Evolutionary conservation across 2,329 filamentous ascomycete genomes (phyloP).

Genomic region (Neopestalotiopsis sp.): DNA sequence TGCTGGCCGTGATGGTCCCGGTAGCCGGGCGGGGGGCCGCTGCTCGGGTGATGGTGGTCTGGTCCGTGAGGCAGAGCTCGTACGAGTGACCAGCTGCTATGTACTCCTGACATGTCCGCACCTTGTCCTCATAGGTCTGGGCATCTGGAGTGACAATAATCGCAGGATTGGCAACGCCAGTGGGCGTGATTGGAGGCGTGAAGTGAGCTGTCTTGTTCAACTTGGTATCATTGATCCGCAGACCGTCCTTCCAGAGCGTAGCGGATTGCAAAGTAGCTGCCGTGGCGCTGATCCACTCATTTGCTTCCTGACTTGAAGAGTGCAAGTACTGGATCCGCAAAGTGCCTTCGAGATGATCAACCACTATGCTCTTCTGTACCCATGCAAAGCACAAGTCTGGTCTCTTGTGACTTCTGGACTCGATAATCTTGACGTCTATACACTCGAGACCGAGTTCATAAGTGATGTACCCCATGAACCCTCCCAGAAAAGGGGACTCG

Average conservation of each 20-base stretch:
- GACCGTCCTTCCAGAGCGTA: slow-evolving; percentile 36
- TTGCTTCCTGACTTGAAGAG: slow-evolving; percentile 39
- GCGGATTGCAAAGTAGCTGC: slow-evolving; percentile 38
- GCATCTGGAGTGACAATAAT: slow-evolving; percentile 46
- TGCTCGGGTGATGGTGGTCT: slow-evolving; percentile 65
- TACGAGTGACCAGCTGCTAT: slow-evolving; percentile 83
- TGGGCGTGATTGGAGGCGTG: slow-evolving; percentile 36
- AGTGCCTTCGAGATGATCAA: slow-evolving; percentile 70
- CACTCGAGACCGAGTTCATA: slow-evolving; percentile 80
- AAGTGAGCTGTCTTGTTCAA: slow-evolving; percentile 24
- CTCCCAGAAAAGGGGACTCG: slow-evolving; percentile 73
- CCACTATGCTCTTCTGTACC: slow-evolving; percentile 76
- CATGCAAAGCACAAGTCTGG: slow-evolving; percentile 80
- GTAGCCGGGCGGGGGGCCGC: slow-evolving; percentile 33
- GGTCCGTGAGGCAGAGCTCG: slow-evolving; percentile 81
- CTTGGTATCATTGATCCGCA: slow-evolving; percentile 26
- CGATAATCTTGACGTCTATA: slow-evolving; percentile 50
- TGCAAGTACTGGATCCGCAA: slow-evolving; percentile 73
- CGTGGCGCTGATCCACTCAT: slow-evolving; percentile 51
- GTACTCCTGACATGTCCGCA: slow-evolving; percentile 71
- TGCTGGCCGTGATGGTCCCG: slow-evolving; percentile 55
- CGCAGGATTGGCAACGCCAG: slow-evolving; percentile 22
- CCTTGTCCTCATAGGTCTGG: slow-evolving; percentile 66
- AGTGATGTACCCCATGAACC: slow-evolving; percentile 82
- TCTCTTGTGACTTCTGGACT: slow-evolving; percentile 44